phyloP scores from a whole-genome alignment of 768 basidiomycete genomes.

The Auricularia heimuer region DNA sequence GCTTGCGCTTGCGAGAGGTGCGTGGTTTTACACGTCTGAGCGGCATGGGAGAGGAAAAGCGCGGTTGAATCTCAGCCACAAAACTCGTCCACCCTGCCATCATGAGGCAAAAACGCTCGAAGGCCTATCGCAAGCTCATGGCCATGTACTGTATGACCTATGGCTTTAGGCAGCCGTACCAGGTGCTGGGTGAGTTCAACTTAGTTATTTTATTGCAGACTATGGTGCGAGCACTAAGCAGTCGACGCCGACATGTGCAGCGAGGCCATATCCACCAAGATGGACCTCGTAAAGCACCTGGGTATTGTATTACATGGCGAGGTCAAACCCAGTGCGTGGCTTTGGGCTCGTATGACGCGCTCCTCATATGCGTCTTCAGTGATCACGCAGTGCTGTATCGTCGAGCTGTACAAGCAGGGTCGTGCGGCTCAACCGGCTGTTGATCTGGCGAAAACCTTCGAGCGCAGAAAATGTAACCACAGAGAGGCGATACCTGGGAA shows the following conservation, averaged over 20 bases:
- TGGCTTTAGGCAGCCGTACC: conserved; percentile 89
- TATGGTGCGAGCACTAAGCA: conserved; percentile 20
- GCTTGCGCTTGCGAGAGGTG: background rate
- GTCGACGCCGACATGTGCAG: conserved; percentile 84
- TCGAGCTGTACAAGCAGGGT: conserved; percentile 84
- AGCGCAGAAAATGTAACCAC: conserved; percentile 92
- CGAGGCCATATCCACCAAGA: conserved; percentile 52
- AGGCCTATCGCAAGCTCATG: conserved; percentile 93
- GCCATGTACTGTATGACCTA: conserved; percentile 76
- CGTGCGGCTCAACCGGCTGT: conserved; percentile 61
- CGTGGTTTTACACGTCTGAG: background rate
- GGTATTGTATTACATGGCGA: conserved; percentile 71
- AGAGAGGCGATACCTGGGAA: conserved; percentile 74
- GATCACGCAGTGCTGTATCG: conserved; percentile 98
- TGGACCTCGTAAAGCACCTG: conserved; percentile 71
- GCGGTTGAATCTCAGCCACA: background rate
- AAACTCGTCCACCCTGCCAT: conserved; percentile 1
- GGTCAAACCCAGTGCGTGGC: conserved; percentile 78
- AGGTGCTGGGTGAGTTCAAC: conserved; percentile 61
- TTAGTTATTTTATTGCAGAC: conserved; percentile 1
- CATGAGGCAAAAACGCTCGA: conserved; percentile 95
- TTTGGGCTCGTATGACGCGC: conserved; percentile 4
- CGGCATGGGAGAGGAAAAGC: background rate
- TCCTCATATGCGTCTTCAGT: conserved; percentile 36
- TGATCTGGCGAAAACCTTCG: conserved; percentile 87